A percentile compares a stretch with the other conserved stretches of the same genome.
Conservation (phyloP, 345 rosid species). For the Barbarea vulgaris region DNA sequence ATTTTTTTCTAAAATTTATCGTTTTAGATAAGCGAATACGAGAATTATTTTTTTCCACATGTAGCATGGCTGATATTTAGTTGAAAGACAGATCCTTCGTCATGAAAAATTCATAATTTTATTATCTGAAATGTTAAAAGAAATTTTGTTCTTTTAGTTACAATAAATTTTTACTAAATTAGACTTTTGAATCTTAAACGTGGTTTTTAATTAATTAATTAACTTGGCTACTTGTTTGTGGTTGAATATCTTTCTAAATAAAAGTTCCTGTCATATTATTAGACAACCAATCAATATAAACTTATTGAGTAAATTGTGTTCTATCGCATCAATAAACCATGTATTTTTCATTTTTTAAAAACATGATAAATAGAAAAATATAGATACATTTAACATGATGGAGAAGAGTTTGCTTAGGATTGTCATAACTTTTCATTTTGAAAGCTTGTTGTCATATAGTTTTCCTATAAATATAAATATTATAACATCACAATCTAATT, state of each 20-base stretch:
- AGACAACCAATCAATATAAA: too few species aligned
- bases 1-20: background rate
- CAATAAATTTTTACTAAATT: background rate
- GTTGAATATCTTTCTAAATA: background rate
- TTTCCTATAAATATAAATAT: background rate
- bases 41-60: background rate
- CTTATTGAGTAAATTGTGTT: too few species aligned
- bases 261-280: too few species aligned
- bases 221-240: too few species aligned
- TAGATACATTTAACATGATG: too few species aligned
- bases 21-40: background rate
- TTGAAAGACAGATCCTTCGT: background rate
- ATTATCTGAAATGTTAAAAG: background rate
- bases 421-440: background rate
- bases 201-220: too few species aligned
- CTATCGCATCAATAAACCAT: too few species aligned
- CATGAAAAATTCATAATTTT: too few species aligned
- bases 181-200: background rate
- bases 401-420: background rate
- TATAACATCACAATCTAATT: background rate
- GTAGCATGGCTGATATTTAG: background rate
- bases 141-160: too few species aligned
- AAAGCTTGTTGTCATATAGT: background rate
- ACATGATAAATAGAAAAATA: too few species aligned
- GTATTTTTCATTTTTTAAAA: too few species aligned